Base-by-base conservation (phyloP, 2,329 filamentous ascomycete genomes). In the Fusarium sublunatum region DNA sequence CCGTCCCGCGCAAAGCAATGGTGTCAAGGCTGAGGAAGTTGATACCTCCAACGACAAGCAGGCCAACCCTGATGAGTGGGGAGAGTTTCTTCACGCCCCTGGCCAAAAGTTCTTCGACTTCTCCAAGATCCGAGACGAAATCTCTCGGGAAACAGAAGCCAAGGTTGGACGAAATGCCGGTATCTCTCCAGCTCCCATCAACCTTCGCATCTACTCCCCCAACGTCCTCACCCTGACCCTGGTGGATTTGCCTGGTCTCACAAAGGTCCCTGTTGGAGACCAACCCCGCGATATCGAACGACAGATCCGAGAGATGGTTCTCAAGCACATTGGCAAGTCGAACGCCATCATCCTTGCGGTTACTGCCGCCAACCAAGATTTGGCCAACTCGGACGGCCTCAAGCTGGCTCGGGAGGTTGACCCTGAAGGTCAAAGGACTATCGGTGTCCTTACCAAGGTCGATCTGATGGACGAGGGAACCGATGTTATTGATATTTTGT, bases 401-500 rank as follows among this genome's bases (percentile, higher is more conserved):
- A 97, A 99, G 82, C 85, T 99, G 69, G 95, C 95, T 36, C 87
- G 95, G 72, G 94, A 99, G 80, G 95, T 99, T 38, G 95, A 99
- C 72, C 94, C 94, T 4, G 93, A 99, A 76, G 95, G 95, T 73
- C 94, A 98, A 81, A 88, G 95, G 76, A 99, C 95, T 45, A 99
- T 99, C 68, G 95, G 95, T 86, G 95, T 99, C 61, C 85, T 99
- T 71, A 98, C 94, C 70, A 99, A 99, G 85, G 93, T 99, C 61
- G 95, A 99, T 81, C 81, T 99, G 74, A 99, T 99, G 95, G 95
- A 99, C 77, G 92, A 97, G 25, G 95, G 95, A 52, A 99, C 95
- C 49, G 95, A 99, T 74, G 95, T 98, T 38, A 94, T 99, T 68
- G 95, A 99, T 79, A 99, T 99, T 82, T 84, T 99, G 73, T 96